Conservation (phyloP, 1,139 yeast species). For the Sugiyamaella paludigena region DNA sequence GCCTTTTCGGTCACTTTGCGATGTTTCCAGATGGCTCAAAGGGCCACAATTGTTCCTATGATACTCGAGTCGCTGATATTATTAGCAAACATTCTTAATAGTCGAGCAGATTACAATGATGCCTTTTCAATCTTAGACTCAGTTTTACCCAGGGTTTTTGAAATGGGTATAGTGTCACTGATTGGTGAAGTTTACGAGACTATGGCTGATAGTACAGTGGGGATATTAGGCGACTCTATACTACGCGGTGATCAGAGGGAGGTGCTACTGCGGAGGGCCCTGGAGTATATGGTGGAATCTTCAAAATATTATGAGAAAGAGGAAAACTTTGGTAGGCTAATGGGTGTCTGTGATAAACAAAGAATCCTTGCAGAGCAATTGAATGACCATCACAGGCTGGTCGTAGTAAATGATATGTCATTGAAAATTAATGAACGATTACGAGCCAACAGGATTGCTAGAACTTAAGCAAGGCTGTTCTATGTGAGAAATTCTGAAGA, state of each 20-base stretch:
- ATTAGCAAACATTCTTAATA: conserved; percentile 25
- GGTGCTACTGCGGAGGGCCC: conserved; percentile 8
- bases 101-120: conserved; percentile 24
- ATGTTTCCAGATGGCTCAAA: conserved; percentile 26
- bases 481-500: too few species aligned
- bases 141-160: conserved; percentile 30
- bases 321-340: conserved; percentile 10
- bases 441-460: neutral
- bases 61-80: conserved; percentile 29
- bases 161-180: conserved; percentile 23
- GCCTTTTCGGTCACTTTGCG: conserved; percentile 27
- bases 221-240: neutral
- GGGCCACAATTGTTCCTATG: conserved; percentile 23
- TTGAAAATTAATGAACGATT: neutral
- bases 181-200: conserved; percentile 27
- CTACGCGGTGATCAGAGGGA: neutral
- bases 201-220: conserved; percentile 26
- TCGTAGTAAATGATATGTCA: neutral
- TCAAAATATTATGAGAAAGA: conserved; percentile 13
- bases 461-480: too few species aligned
- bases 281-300: conserved; percentile 13
- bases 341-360: conserved; percentile 14
- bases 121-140: conserved; percentile 29
- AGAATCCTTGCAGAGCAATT: conserved; percentile 9
- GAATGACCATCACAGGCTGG: conserved; percentile 2